Conservation (phyloP, 2,329 filamentous ascomycete species). For the Neofusicoccum parvum region DNA sequence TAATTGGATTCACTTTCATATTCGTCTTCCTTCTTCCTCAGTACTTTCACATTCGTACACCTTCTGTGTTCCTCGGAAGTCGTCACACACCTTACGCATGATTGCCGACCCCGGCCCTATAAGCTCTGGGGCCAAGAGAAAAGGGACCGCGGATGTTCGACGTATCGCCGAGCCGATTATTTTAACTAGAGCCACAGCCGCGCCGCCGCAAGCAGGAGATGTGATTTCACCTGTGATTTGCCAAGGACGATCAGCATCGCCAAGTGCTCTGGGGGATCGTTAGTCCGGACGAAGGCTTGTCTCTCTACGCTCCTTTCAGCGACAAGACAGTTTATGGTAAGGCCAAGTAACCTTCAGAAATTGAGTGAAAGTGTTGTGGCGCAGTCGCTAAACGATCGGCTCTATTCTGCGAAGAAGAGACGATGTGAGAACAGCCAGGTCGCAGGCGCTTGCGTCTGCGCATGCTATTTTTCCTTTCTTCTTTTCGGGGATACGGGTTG, state of each 20-base stretch:
- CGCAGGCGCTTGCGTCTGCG: neutral
- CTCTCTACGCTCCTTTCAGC: neutral
- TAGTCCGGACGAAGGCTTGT: neutral
- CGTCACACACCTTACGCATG: neutral
- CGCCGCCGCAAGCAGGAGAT: neutral
- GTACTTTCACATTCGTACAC: too few relatives aligned
- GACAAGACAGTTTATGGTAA: neutral
- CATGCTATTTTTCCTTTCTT: neutral
- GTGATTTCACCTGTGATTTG: neutral
- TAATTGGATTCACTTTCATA: neutral
- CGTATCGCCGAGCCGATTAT: too few relatives aligned
- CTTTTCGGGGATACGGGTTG: neutral
- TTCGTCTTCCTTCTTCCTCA: too few relatives aligned
- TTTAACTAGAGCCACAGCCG: neutral
- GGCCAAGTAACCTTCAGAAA: neutral
- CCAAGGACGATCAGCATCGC: neutral
- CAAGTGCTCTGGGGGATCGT: neutral
- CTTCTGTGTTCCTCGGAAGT: neutral
- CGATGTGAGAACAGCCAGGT: neutral
- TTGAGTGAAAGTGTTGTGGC: neutral
- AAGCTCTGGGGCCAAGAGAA: neutral
- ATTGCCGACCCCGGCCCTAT: neutral
- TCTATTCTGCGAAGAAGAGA: neutral
- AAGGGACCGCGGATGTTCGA: neutral
- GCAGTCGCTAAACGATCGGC: too few relatives aligned